phyloP scores from a whole-genome alignment of 2,329 filamentous ascomycete species.

The Stachybotrys echinatus region DNA sequence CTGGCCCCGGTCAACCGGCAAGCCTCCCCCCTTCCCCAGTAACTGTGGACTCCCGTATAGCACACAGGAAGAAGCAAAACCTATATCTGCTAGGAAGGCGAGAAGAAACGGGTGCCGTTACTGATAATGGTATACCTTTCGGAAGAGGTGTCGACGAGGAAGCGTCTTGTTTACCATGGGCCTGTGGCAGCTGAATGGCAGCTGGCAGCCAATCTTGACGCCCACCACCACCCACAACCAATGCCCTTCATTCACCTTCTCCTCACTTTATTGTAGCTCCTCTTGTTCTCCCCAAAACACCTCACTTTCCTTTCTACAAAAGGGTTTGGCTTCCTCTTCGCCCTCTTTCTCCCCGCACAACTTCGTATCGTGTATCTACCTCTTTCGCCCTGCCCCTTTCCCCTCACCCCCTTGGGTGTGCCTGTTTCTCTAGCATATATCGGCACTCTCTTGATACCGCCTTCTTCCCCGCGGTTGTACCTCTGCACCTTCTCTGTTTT shows the following conservation, averaged over 20 bases:
- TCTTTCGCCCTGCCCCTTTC: not conserved
- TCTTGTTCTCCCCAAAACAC: not conserved
- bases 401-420: not conserved
- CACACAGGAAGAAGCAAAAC: not conserved
- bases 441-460: not conserved
- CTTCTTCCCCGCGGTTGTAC: not conserved
- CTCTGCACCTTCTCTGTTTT: not conserved
- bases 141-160: not conserved
- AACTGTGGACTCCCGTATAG: not conserved
- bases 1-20: not conserved
- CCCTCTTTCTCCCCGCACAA: not conserved
- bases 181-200: not conserved
- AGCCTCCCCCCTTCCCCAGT: not conserved
- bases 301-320: not conserved
- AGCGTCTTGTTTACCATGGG: not conserved
- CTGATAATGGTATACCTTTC: too few relatives aligned
- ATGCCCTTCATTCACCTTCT: conserved; percentile 11
- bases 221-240: not conserved
- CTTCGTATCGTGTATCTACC: too few relatives aligned
- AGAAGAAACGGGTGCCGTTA: too few relatives aligned
- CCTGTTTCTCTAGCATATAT: not conserved
- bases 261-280: conserved; percentile 7
- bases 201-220: not conserved
- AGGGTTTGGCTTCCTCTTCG: not conserved
- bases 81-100: not conserved